Conservation (phyloP, 2,329 filamentous ascomycete genomes). For the Trichocomaceae sp. region DNA sequence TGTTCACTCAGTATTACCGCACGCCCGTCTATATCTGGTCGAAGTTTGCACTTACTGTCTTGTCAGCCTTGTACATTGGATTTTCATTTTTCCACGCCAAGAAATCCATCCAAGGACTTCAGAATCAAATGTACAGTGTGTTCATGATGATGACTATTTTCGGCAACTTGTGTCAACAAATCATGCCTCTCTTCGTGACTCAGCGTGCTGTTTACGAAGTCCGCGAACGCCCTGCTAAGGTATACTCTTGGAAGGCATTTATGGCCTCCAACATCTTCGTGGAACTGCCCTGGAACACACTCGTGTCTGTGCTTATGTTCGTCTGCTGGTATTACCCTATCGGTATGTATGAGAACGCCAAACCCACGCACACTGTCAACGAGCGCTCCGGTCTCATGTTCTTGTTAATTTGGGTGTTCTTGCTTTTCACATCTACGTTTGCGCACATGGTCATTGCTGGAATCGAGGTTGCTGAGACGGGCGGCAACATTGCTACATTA, state of each 20-base stretch:
- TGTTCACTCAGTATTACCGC: constrained; percentile 90
- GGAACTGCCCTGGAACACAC: constrained; percentile 60
- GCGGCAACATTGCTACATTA: constrained; percentile 56
- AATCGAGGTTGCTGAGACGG: constrained; percentile 62
- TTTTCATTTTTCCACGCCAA: constrained; percentile 72
- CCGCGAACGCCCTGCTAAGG: constrained; percentile 58
- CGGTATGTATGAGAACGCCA: constrained; percentile 39
- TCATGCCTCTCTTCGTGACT: constrained; percentile 54
- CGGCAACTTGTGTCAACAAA: constrained; percentile 49
- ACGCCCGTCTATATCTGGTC: constrained; percentile 84
- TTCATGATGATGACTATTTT: constrained; percentile 83
- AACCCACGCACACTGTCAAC: constrained; percentile 31
- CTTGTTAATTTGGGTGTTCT: constrained; percentile 58
- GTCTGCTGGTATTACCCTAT: constrained; percentile 64
- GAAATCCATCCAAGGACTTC: constrained; percentile 70
- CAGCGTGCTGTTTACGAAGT: constrained; percentile 55
- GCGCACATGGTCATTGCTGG: constrained; percentile 67
- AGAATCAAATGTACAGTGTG: constrained; percentile 86
- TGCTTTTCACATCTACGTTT: constrained; percentile 67
- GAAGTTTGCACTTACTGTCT: constrained; percentile 62
- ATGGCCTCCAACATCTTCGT: constrained; percentile 65
- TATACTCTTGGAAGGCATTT: constrained; percentile 69
- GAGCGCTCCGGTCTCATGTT: constrained; percentile 60
- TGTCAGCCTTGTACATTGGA: constrained; percentile 68
- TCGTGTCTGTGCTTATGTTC: constrained; percentile 58